Base-by-base conservation (phyloP, 805 yeast species). In the Candida vartiovaarae region DNA sequence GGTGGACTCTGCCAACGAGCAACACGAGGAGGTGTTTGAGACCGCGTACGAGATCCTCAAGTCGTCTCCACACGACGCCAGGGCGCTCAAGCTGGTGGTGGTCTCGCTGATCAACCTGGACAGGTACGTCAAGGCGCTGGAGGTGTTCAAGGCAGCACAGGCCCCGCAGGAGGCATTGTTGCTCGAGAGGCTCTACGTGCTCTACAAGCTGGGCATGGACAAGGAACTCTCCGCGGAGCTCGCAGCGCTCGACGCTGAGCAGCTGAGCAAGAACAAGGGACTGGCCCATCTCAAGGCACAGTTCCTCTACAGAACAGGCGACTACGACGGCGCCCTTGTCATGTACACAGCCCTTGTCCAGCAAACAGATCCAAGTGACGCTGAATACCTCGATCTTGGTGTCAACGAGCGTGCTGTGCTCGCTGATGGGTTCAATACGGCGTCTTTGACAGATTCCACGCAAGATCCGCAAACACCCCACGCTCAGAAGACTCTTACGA, bases 351-450 rank as follows among this genome's bases (percentile, higher is more conserved):
- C 68, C 3, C 62, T 84, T 47, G 58, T 77, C 9, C 41, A 59
- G 3, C 41, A 59, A 7, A 61, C 67, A 28, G 54, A 61, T 31
- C 68, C 65, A 3, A 50, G 52, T 4, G 66, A 63, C 35, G 58
- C 60, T 35, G 77, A 68, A 49, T 48, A 55, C 9, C 46, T 71
- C 34, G 95, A 84, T 60, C 62, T 84, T 45, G 64, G 75, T 29
- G 79, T 84, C 45, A 84, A 84, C 55, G 84, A 82, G 60, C 70
- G 82, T 46, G 88, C 90, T 3, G 78, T 80, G 9, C 62, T 80
- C 25, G 75, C 84, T 23, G 84, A 77, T 20, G 51, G 50, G 6
- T 57, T 28, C 48, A 51, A 9, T 10, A 42, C 9, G 57, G 50
- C 8, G 39, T 31, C 11, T 47, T 46, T 36, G 40, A 32, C 41